Conservation (phyloP, 176 grass and related monocot genomes). For the Rhynchospora tenuis region DNA sequence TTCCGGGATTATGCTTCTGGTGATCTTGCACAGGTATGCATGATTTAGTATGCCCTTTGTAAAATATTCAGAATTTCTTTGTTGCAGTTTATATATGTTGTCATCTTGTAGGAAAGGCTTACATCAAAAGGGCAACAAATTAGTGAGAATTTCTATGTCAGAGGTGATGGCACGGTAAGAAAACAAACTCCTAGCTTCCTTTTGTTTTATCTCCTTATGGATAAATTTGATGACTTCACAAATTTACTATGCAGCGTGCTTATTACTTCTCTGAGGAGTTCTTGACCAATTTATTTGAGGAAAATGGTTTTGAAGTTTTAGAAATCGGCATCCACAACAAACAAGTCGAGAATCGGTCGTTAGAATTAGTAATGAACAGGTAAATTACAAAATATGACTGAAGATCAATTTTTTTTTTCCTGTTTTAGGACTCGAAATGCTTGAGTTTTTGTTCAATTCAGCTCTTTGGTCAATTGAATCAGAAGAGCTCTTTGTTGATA, state of each 20-base stretch:
- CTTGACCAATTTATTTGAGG: conserved; percentile 51
- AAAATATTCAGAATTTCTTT: not conserved
- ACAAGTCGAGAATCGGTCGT: conserved; percentile 83
- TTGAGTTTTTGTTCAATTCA: not conserved
- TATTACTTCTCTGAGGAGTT: conserved; percentile 85
- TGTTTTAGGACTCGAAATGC: not conserved
- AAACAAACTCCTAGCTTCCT: not conserved
- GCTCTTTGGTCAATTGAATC: not conserved
- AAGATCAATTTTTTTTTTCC: not conserved
- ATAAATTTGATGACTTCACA: not conserved
- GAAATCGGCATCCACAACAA: conserved; percentile 76
- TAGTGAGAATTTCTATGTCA: conserved; percentile 94
- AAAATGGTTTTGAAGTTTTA: conserved; percentile 61
- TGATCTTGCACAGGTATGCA: conserved; percentile 82
- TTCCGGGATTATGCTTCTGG: conserved; percentile 85
- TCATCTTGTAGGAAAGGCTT: conserved; percentile 73
- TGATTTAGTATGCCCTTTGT: not conserved
- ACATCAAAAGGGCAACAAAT: conserved; percentile 85
- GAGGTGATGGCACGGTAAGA: conserved; percentile 97
- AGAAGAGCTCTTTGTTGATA: not conserved
- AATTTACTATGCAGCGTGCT: conserved; percentile 52
- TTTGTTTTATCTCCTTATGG: conserved; percentile 3
- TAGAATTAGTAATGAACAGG: conserved; percentile 96
- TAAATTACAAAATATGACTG: conserved; percentile 14
- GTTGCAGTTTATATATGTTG: conserved; percentile 12